Base-by-base conservation (phyloP, 106 monocot genomes). In the Dioscorea alata region DNA sequence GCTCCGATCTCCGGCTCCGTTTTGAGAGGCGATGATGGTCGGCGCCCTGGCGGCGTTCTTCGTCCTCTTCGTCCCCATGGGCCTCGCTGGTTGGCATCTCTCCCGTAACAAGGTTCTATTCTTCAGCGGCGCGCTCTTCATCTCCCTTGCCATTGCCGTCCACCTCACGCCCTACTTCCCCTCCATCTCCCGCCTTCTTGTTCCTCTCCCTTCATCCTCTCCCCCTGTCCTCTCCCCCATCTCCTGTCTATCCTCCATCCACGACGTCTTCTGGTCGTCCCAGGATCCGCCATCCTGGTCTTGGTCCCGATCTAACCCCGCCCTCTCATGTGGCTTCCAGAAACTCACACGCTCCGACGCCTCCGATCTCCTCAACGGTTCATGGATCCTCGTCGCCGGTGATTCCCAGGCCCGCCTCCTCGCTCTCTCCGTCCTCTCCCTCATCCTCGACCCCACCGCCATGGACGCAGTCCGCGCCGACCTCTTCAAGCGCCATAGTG, bases 31-130 rank as follows among this genome's bases (percentile, higher is more conserved):
- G 61, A 76, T 80, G 53, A 86, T 75, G 72, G 32, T 83, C 23
- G 88, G 82, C 22, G 54, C 74, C 14, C 57, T 92, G 15, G 78
- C 81, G 31, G 91, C 94, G 15, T 83, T 75, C 79, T 64, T 91
- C 35, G 88, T 94, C 24, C 77, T 95, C 33, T 82, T 91, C 81
- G 77, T 95, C 35, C 94, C 91, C 13, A 81, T 96, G 76, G 77
- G 73, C 13, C 68, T 96, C 75, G 88, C 84, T 21, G 88, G 91
- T 17, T 79, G 75, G 75, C 91, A 88, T 69, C 73, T 96, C 23
- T 86, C 77, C 71, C 84, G 96, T 63, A 83, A 89, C 82, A 92
- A 92, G 75, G 51, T 96, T 31, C 84, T 96, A 74, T 85, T 96
- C 76, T 84, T 88, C 89, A 65, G 74, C 80, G 80, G 78, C 57